A percentile compares a stretch with the other conserved stretches of the same genome.
phyloP scores from a whole-genome alignment of 257 asterid species.

The Misopates orontium region DNA sequence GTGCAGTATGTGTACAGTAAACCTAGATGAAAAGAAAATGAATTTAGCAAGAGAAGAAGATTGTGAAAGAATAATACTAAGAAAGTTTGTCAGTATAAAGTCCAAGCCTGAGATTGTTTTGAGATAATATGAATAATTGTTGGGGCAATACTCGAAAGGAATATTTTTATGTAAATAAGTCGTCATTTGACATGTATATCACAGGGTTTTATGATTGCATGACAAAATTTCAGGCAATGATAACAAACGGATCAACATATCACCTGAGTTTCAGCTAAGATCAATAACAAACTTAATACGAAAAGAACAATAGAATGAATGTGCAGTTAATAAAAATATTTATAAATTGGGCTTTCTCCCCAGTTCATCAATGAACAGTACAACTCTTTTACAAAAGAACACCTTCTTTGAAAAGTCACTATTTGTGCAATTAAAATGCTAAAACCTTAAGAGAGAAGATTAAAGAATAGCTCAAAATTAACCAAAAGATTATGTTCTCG shows the following conservation, averaged over 20 bases:
- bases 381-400: neutral
- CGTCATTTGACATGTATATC: neutral
- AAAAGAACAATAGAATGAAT: neutral
- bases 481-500: neutral
- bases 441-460: too few species aligned
- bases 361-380: neutral
- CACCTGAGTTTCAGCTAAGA: neutral
- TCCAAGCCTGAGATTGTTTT: neutral
- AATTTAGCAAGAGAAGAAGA: slow-evolving; percentile 12
- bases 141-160: neutral
- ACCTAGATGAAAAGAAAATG: slow-evolving; percentile 47
- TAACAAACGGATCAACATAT: neutral
- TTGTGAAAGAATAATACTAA: neutral
- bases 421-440: too few species aligned
- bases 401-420: too few species aligned
- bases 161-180: neutral
- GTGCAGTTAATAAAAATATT: neutral
- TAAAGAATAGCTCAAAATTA: neutral
- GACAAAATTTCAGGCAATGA: neutral
- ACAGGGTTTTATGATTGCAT: neutral
- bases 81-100: neutral
- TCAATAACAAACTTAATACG: too few species aligned
- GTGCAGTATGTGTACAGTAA: slow-evolving; percentile 90
- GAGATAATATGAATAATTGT: neutral
- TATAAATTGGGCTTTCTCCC: neutral